Percentiles rank a stretch among this genome's conserved stretches.
These are phyloP conservation scores for Arctium minus DNA, from an alignment of 129 eudicot species.

Conservation along the genomic window DNA sequence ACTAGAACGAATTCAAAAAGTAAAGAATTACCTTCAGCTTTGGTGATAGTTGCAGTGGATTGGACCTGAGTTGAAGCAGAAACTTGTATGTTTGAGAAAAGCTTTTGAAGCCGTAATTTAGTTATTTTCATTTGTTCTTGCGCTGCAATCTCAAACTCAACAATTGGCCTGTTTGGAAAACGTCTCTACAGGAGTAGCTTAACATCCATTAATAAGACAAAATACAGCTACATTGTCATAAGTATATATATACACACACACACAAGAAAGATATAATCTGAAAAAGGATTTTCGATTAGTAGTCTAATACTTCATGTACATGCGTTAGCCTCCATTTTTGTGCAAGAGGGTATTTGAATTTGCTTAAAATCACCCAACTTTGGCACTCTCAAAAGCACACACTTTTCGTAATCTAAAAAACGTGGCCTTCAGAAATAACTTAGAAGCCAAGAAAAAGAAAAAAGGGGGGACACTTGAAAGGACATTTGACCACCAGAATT, in stretches of 20 bases:
- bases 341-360: background rate
- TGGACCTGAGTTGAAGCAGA: slow-evolving; percentile 31
- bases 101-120: slow-evolving; percentile 73
- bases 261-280: background rate
- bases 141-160: slow-evolving; percentile 88
- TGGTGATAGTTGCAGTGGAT: slow-evolving; percentile 41
- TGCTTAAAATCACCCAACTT: background rate
- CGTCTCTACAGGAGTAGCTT: slow-evolving; percentile 50
- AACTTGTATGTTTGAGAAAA: slow-evolving; percentile 44
- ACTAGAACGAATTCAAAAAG: background rate
- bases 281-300: background rate
- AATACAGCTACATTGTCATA: background rate
- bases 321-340: background rate
- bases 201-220: background rate
- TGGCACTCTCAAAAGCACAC: background rate
- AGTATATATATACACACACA: background rate
- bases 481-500: background rate
- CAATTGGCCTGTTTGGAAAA: slow-evolving; percentile 79
- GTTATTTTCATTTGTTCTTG: slow-evolving; percentile 95
- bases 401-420: background rate
- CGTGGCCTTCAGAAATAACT: background rate
- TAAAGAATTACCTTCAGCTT: slow-evolving; percentile 68
- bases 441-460: background rate
- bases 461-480: background rate
- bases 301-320: background rate